Conservation (phyloP, 345 rosid species). For the Citrus australasica region DNA sequence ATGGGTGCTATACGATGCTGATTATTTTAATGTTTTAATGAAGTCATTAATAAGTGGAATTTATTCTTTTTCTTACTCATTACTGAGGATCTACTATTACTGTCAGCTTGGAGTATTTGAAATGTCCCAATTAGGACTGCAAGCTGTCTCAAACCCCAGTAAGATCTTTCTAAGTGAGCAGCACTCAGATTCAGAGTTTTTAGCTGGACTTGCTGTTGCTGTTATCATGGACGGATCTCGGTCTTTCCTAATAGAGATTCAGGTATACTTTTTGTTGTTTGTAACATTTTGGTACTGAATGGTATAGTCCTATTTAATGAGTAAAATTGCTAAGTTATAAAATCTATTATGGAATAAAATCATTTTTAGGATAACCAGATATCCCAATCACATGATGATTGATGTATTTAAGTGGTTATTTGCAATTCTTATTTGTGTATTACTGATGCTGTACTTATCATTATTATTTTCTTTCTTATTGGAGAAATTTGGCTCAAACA, state of each 20-base stretch:
- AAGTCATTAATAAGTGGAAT: neutral
- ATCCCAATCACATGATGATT: neutral
- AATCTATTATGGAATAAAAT: neutral
- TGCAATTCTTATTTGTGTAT: neutral
- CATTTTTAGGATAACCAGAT: neutral
- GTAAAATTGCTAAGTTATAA: neutral
- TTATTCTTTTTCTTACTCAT: neutral
- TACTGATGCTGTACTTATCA: neutral
- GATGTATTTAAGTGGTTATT: neutral
- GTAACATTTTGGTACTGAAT: neutral
- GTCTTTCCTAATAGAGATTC: conserved; percentile 83
- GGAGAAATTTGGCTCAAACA: neutral
- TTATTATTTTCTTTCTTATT: neutral
- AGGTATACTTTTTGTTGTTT: conserved; percentile 40
- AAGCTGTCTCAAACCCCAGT: conserved; percentile 73
- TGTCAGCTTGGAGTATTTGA: conserved; percentile 90
- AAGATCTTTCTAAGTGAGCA: conserved; percentile 76
- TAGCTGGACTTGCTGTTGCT: conserved; percentile 90
- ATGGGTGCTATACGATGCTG: neutral
- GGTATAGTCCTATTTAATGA: neutral
- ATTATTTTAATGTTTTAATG: neutral
- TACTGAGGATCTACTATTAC: conserved; percentile 10
- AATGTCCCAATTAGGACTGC: conserved; percentile 78
- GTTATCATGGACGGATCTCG: conserved; percentile 90
- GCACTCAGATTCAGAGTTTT: conserved; percentile 65